phyloP scores from a whole-genome alignment of 2,329 filamentous ascomycete genomes.

The Xylaria digitata region DNA sequence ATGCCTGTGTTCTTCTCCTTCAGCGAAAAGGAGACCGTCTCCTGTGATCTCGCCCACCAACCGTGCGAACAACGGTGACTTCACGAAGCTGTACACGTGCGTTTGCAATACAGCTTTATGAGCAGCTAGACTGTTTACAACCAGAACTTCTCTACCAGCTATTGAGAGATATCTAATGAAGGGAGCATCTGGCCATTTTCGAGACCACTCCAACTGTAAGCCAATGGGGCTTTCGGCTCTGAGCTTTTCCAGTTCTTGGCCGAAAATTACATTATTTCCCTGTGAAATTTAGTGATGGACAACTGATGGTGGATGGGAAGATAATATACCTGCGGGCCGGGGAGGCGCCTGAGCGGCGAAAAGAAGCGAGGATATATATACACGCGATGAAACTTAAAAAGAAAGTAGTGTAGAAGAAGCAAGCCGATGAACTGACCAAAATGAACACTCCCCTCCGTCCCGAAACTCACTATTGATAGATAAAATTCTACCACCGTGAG shows the following conservation, averaged over 20 bases:
- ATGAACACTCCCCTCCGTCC: neutral
- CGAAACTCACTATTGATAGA: constrained; percentile 1
- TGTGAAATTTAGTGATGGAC: constrained; percentile 33
- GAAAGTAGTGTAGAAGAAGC: constrained; percentile 37
- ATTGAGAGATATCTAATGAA: constrained; percentile 55
- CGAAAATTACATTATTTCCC: constrained; percentile 55
- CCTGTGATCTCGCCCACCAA: constrained; percentile 53
- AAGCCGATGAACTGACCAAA: constrained; percentile 4
- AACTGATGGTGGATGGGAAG: neutral
- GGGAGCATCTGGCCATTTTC: constrained; percentile 49
- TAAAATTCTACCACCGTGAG: constrained; percentile 34
- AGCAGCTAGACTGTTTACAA: constrained; percentile 53
- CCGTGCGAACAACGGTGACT: constrained; percentile 51
- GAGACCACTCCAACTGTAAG: constrained; percentile 50
- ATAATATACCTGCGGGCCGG: constrained; percentile 55
- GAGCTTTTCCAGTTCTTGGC: constrained; percentile 54
- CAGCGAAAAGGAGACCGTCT: constrained; percentile 52
- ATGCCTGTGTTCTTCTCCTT: constrained; percentile 51
- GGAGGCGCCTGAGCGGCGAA: constrained; percentile 58
- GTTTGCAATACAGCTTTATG: constrained; percentile 55
- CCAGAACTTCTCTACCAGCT: constrained; percentile 52
- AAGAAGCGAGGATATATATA: constrained; percentile 57
- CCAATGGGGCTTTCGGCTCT: constrained; percentile 45
- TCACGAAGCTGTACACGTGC: constrained; percentile 54
- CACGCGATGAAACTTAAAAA: constrained; percentile 50